Evolutionary conservation across 805 yeast species (phyloP).

Genomic region (Candida odintsovae): DNA sequence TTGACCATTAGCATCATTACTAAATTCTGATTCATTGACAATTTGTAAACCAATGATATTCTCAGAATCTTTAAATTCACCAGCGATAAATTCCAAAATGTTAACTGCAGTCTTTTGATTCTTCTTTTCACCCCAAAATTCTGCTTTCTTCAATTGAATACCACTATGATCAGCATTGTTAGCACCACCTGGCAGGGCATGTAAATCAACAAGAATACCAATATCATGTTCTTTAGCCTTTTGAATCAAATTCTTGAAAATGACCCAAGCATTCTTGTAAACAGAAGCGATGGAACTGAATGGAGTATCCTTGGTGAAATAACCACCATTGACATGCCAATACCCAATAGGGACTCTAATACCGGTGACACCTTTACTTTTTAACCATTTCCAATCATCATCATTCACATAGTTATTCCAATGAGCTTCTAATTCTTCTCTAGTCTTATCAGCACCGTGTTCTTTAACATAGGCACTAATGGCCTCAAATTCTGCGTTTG

Average conservation of each 20-base stretch:
- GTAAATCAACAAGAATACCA: constrained; percentile 77
- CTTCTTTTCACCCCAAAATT: constrained; percentile 51
- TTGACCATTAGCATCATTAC: constrained; percentile 46
- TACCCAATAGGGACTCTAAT: constrained; percentile 88
- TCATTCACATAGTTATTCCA: constrained; percentile 60
- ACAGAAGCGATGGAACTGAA: constrained; percentile 50
- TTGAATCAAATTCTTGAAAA: constrained; percentile 47
- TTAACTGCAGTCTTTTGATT: constrained; percentile 41
- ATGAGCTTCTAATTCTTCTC: constrained; percentile 49
- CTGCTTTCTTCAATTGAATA: constrained; percentile 48
- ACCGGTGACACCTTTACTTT: constrained; percentile 62
- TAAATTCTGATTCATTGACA: constrained; percentile 77
- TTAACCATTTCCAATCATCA: constrained; percentile 77
- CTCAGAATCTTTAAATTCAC: constrained; percentile 49
- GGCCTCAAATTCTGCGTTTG: constrained; percentile 71
- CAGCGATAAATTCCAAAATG: constrained; percentile 53
- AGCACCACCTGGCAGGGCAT: constrained; percentile 91
- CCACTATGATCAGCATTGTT: constrained; percentile 86
- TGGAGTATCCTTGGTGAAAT: constrained; percentile 51
- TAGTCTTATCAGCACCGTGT: constrained; percentile 50
- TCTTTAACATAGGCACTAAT: constrained; percentile 42
- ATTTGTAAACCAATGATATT: constrained; percentile 81
- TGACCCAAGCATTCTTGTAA: constrained; percentile 70
- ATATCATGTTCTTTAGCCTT: constrained; percentile 59
- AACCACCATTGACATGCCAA: constrained; percentile 75